Percentiles rank a stretch among this genome's conserved stretches.
Conservation (phyloP, 83 land plant species). For the Larix sibirica region DNA sequence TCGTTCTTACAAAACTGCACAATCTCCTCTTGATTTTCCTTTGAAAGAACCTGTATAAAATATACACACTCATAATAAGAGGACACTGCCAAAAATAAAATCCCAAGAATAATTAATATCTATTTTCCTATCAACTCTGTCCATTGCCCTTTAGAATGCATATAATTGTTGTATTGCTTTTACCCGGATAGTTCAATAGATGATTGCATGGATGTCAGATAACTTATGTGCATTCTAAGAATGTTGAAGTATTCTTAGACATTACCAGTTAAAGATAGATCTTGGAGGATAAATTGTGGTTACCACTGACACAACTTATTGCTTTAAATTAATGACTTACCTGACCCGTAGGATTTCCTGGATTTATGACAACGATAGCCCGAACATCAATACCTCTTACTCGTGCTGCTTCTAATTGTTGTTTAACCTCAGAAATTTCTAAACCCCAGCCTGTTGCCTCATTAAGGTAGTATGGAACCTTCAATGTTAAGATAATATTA, state of each 20-base stretch:
- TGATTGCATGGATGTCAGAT: not conserved
- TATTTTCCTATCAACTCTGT: not conserved
- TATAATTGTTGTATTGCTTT: not conserved
- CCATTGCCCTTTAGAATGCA: not conserved
- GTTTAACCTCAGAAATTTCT: slow-evolving; percentile 73
- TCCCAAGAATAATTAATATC: not conserved
- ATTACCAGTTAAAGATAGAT: not conserved
- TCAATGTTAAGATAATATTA: slow-evolving; percentile 11
- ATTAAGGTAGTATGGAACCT: slow-evolving; percentile 96
- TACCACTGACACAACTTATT: not conserved
- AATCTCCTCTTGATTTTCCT: slow-evolving; percentile 71
- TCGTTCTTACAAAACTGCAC: slow-evolving; percentile 81
- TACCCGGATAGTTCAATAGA: not conserved
- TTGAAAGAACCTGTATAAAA: slow-evolving; percentile 74
- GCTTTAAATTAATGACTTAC: slow-evolving; percentile 30
- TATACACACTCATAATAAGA: not conserved
- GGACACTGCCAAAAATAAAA: not conserved
- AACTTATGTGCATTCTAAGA: slow-evolving; percentile 21
- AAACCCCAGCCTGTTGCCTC: slow-evolving; percentile 94
- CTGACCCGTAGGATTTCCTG: slow-evolving; percentile 99
- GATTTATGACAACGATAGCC: slow-evolving; percentile 95
- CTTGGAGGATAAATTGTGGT: not conserved
- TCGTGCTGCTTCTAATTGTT: slow-evolving; percentile 76
- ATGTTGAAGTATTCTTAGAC: not conserved
- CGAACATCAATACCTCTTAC: slow-evolving; percentile 79